Conservation (phyloP, 1,284 basidiomycete species). For the Afroboletus lepidellus region DNA sequence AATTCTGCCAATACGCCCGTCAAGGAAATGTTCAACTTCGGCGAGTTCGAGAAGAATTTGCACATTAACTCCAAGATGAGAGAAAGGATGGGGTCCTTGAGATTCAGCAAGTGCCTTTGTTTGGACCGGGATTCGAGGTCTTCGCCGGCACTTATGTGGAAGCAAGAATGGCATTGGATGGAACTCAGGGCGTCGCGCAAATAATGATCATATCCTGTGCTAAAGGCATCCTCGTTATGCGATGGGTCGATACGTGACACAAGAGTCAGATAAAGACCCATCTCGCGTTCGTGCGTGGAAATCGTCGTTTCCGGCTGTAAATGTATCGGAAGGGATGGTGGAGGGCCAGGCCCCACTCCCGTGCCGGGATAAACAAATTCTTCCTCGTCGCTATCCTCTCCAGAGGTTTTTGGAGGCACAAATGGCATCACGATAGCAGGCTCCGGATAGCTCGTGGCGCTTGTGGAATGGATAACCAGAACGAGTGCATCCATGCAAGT, state of each 20-base stretch:
- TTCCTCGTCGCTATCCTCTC: slow-evolving; percentile 62
- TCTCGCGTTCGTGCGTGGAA: slow-evolving; percentile 78
- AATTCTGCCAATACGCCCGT: slow-evolving; percentile 81
- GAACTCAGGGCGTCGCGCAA: slow-evolving; percentile 74
- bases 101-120: slow-evolving; percentile 71
- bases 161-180: slow-evolving; percentile 65
- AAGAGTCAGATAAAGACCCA: slow-evolving; percentile 78
- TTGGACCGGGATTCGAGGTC: slow-evolving; percentile 42
- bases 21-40: slow-evolving; percentile 86
- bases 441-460: slow-evolving; percentile 73
- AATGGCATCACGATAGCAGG: slow-evolving; percentile 42
- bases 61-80: slow-evolving; percentile 69
- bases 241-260: slow-evolving; percentile 79
- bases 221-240: slow-evolving; percentile 71
- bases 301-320: slow-evolving; percentile 67
- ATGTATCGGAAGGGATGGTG: slow-evolving; percentile 40
- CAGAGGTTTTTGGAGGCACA: slow-evolving; percentile 9
- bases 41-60: slow-evolving; percentile 81
- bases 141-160: slow-evolving; percentile 40
- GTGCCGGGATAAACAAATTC: slow-evolving; percentile 63
- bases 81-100: slow-evolving; percentile 76
- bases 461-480: slow-evolving; percentile 62
- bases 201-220: slow-evolving; percentile 85
- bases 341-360: slow-evolving; percentile 31
- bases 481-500: slow-evolving; percentile 68